These are phyloP conservation scores for Trifolium repens DNA, from an alignment of 306 rosid genomes.

Conservation along the genomic window DNA sequence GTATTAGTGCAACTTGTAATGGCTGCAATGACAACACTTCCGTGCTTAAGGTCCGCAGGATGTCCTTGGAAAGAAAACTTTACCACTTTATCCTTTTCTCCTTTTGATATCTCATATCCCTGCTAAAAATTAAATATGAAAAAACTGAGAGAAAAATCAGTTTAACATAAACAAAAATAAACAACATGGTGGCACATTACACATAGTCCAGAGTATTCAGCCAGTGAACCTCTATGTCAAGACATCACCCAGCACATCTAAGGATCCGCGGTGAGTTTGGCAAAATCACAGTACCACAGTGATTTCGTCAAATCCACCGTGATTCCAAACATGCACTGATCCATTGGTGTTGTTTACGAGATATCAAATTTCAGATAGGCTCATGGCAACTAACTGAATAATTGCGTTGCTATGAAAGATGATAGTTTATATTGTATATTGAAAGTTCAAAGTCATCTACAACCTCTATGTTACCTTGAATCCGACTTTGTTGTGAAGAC, in stretches of 20 bases:
- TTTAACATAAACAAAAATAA: neutral
- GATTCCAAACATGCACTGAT: no score
- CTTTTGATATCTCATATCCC: constrained; percentile 79
- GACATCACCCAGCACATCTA: no score
- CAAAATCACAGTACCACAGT: no score
- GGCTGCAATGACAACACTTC: constrained; percentile 81
- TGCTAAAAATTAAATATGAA: constrained; percentile 34
- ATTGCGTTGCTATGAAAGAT: no score
- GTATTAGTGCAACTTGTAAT: constrained; percentile 90
- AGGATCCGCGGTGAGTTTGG: no score
- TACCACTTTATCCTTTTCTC: constrained; percentile 60
- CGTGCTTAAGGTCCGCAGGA: constrained; percentile 73
- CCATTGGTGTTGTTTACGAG: no score
- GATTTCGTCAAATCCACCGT: no score
- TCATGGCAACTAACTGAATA: no score
- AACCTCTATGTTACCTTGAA: constrained; percentile 56
- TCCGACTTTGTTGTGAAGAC: constrained; percentile 75
- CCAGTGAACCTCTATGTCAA: no score
- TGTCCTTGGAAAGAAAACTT: constrained; percentile 68
- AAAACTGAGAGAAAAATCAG: constrained; percentile 6
- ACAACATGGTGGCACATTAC: neutral
- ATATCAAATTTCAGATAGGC: no score
- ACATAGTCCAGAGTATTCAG: neutral
- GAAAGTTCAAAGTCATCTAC: no score
- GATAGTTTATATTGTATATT: no score